These are phyloP conservation scores for Telopea speciosissima DNA, from an alignment of 177 flowering plant species.

Conservation along the genomic window DNA sequence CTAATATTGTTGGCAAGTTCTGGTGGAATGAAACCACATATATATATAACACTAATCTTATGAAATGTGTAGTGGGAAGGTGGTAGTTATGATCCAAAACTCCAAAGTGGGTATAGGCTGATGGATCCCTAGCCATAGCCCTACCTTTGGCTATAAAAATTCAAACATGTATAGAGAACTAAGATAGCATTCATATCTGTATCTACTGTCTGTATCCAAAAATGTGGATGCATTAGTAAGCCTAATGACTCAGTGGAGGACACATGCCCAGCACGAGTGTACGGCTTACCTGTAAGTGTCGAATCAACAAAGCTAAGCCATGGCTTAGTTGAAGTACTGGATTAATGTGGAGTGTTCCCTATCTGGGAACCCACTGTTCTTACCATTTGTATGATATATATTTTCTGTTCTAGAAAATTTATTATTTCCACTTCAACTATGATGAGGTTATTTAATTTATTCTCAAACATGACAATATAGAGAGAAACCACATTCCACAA, in stretches of 20 bases:
- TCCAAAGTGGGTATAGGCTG: neutral
- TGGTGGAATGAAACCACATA: neutral
- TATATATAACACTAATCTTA: slow-evolving; percentile 8
- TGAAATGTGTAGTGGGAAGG: neutral
- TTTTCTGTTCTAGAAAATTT: too few species aligned
- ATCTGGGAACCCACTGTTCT: neutral
- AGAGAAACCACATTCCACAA: too few species aligned
- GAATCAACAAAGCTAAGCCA: neutral
- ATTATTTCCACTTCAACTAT: too few species aligned
- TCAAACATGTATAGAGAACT: neutral
- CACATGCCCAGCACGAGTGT: too few species aligned
- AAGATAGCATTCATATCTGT: neutral
- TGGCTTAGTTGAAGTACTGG: neutral
- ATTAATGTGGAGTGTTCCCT: neutral
- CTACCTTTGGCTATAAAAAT: neutral
- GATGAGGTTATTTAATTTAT: too few species aligned
- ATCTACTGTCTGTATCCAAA: neutral
- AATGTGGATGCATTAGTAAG: neutral
- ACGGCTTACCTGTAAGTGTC: neutral
- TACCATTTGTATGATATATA: too few species aligned
- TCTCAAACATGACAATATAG: too few species aligned
- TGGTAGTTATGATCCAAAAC: neutral
- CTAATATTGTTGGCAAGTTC: slow-evolving; percentile 5
- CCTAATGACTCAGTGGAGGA: neutral
- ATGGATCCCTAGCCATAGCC: neutral